Base-by-base conservation (phyloP, 805 yeast species). In the Candida cerambycidarum region DNA sequence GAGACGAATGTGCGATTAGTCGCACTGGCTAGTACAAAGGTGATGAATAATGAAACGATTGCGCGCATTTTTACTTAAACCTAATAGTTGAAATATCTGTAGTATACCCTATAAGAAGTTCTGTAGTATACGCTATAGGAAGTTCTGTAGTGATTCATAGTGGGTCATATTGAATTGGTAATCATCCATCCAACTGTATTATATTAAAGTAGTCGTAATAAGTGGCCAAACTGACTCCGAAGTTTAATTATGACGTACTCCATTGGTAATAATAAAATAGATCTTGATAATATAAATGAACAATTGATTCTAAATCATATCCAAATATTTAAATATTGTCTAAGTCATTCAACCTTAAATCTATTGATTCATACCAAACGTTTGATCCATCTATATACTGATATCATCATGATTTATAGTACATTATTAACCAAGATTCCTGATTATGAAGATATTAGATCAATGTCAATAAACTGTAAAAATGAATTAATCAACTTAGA, bases 381-480 rank as follows among this genome's bases (percentile, higher is more conserved):
- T 33, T 53, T 65, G n/a, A 50, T 67, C 6, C 72, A 67, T 47
- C 52, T 69, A 18, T 67, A 56, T 46, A 51, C 57, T 18, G 76
- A 70, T 50, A 55, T 67, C 27, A 51, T 69, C 21, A 66, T 67
- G 42, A 69, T 69, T 28, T 70, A 69, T 51, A 53, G 67, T 39
- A 65, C 73, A 12, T 53, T 70, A 32, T 53, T 70, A 19, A 50
- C 55, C 33, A 70, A 70, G 45, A 60, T 70, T 19, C 67, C 71
- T 17, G 55, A 67, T 44, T 69, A 67, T 44, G 74, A 67, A 32
- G 76, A 70, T 51, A 51, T 70, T 39, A 65, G 71, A 2, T 14
- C 41, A n/a, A 57, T 67, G 62, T 53, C 71, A 1, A 39, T 46
- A 36, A 44, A 45, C 21, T 52, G 63, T 5, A 56, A 55, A 40